phyloP scores from a whole-genome alignment of 2,329 filamentous ascomycete genomes.

The Pseudogymnoascus sp. region DNA sequence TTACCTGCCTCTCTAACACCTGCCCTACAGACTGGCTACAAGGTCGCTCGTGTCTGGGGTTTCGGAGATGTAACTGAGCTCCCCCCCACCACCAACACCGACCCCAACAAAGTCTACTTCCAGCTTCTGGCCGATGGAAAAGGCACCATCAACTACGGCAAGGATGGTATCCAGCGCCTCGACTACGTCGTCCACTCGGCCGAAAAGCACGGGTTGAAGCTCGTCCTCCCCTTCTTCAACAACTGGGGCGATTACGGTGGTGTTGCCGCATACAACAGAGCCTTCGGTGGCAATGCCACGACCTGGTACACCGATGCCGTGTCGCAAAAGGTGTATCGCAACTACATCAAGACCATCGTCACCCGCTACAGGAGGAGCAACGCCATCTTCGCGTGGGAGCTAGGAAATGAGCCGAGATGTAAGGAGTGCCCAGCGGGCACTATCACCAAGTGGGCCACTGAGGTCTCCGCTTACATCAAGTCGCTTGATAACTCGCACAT shows the following conservation, averaged over 20 bases:
- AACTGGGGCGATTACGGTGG: constrained; percentile 62
- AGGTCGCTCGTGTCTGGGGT: constrained; percentile 52
- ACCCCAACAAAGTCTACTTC: constrained; percentile 36
- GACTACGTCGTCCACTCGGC: constrained; percentile 54
- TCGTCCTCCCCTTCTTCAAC: constrained; percentile 58
- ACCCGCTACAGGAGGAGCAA: constrained; percentile 48
- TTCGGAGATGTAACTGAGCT: constrained; percentile 48
- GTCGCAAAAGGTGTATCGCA: constrained; percentile 46
- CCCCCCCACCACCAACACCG: constrained; percentile 25
- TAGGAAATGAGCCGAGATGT: constrained; percentile 59
- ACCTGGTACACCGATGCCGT: constrained; percentile 47
- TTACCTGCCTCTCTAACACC: constrained; percentile 13
- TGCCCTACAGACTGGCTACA: constrained; percentile 39
- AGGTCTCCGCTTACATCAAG: constrained; percentile 54
- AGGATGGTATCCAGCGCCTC: constrained; percentile 53
- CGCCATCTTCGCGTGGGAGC: constrained; percentile 58
- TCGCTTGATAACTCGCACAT: constrained; percentile 50
- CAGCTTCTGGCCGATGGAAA: constrained; percentile 36
- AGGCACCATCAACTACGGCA: constrained; percentile 53
- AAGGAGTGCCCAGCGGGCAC: constrained; percentile 48
- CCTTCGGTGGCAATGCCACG: constrained; percentile 42
- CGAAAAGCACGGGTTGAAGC: constrained; percentile 49
- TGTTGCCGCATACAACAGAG: constrained; percentile 47
- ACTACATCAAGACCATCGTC: constrained; percentile 51
- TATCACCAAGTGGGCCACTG: constrained; percentile 50